A percentile compares a stretch with the other conserved stretches of the same genome.
phyloP scores from a whole-genome alignment of 2,329 filamentous ascomycete genomes.

The Drechslera avenae region DNA sequence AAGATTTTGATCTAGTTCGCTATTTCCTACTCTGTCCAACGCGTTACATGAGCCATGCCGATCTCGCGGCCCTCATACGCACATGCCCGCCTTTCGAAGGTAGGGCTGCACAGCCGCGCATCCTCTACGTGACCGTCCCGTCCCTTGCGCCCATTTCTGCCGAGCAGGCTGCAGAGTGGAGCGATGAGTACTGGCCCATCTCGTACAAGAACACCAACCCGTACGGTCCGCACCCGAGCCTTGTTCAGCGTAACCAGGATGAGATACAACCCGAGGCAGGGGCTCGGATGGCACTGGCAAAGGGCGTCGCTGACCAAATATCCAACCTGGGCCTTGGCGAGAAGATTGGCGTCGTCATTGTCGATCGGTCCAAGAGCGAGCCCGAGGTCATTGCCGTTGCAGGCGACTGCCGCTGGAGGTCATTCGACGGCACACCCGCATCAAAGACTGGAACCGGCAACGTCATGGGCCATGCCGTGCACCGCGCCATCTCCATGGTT shows the following conservation, averaged over 20 bases:
- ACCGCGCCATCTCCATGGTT: constrained; percentile 83
- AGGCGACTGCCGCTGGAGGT: constrained; percentile 74
- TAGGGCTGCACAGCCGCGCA: constrained; percentile 54
- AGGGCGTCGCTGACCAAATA: constrained; percentile 65
- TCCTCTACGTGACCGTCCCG: constrained; percentile 71
- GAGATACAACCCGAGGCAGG: constrained; percentile 69
- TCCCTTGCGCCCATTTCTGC: constrained; percentile 75
- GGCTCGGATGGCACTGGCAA: constrained; percentile 71
- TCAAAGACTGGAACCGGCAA: constrained; percentile 62
- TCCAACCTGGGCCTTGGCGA: constrained; percentile 66
- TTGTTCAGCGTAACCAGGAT: constrained; percentile 71
- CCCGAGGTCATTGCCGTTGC: constrained; percentile 71
- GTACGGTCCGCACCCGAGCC: constrained; percentile 79
- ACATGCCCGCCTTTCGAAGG: constrained; percentile 48
- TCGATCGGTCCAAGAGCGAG: constrained; percentile 59
- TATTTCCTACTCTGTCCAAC: constrained; percentile 60
- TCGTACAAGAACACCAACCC: constrained; percentile 88
- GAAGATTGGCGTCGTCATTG: constrained; percentile 74
- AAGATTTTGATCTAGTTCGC: constrained; percentile 46
- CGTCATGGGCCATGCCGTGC: constrained; percentile 76
- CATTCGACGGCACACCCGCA: constrained; percentile 35
- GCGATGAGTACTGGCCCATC: constrained; percentile 78
- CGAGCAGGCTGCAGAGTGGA: constrained; percentile 76
- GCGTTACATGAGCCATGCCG: constrained; percentile 58
- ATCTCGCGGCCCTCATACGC: constrained; percentile 47